A percentile compares a stretch with the other conserved stretches of the same genome.
Conservation (phyloP, 202 grass and related monocot species). For the Sporobolus alterniflorus region DNA sequence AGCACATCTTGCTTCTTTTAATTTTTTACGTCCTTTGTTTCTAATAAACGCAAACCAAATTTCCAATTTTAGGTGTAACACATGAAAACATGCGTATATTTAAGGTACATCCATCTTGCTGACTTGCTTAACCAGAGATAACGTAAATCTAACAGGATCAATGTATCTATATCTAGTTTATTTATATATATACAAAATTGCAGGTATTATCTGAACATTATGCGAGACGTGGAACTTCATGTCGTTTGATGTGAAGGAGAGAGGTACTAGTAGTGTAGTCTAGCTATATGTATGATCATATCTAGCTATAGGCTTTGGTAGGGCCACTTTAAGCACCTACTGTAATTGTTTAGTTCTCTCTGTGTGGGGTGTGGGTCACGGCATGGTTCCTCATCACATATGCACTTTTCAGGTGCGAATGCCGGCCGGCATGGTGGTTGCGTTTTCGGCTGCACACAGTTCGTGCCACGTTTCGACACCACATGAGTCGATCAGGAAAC, state of each 20-base stretch:
- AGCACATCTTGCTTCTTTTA: too few species aligned
- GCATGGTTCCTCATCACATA: slow-evolving; percentile 35
- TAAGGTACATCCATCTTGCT: too few species aligned
- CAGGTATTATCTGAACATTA: slow-evolving; percentile 24
- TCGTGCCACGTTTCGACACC: slow-evolving; percentile 46
- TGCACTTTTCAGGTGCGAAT: slow-evolving; percentile 40
- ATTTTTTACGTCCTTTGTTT: too few species aligned
- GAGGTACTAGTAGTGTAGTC: neutral
- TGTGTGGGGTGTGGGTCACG: slow-evolving; percentile 3
- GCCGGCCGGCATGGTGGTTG: slow-evolving; percentile 22
- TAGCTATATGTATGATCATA: neutral
- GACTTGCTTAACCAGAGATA: neutral
- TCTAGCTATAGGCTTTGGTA: slow-evolving; percentile 3
- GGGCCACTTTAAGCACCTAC: neutral
- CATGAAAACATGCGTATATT: too few species aligned
- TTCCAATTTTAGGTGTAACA: too few species aligned
- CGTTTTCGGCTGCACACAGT: slow-evolving; percentile 22
- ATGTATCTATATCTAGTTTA: neutral
- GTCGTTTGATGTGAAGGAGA: neutral
- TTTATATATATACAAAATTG: neutral
- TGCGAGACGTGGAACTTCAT: slow-evolving; percentile 1
- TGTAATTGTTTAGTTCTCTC: slow-evolving; percentile 14
- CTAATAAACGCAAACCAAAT: too few species aligned
- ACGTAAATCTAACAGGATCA: neutral
- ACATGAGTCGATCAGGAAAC: neutral